Evolutionary conservation across 2,329 filamentous ascomycete species (phyloP), one percentile per base, ranked within the genome.

Genomic region (Ambrosiella xylebori): DNA sequence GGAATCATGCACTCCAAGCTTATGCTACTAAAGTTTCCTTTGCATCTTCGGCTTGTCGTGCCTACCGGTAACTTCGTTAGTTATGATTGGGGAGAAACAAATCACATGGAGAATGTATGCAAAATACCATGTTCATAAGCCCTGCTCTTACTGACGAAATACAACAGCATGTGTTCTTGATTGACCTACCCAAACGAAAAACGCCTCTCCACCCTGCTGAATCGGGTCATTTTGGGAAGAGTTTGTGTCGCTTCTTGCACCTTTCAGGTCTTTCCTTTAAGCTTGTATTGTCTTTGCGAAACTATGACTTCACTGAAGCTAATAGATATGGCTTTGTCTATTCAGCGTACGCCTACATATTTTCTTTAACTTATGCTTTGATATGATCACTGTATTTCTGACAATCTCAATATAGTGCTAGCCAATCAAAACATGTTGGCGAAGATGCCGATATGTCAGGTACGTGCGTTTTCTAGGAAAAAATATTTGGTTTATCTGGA

Each of bases 1-100:
- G 84, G 82, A 27, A 82, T 77, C 64, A 95, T 97, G 89, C 93
- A 97, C 69, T 95, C 88, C 54, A 97, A 98, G 67, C 74, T 97
- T 49, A 90, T 95, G 77, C 71, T 97, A 1, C 75, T 97, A n/a
- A 91, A 89, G 64, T 87, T 88, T 64, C 71, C 78, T 0, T 71
- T 71, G 1, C 82, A 89, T 67, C 70, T 96, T 13, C 81, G 93
- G 6, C 76, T 98, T 50, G 91, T 85, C 1, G 74, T 97, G 1
- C 89, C 93, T 0, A 91, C 85, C 2, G 93, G 89, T 1, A 98
- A 98, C 65, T 73, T 96, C 54, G 82, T 86, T 11, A 76, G 80
- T 7, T 88, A 86, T 65, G 91, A 98, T 66, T 97, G 93, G 90
- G 91, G 90, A 8, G 88, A 94, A 67, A 77, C 76, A 1, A 87